phyloP scores from a whole-genome alignment of 257 asterid genomes.

The Prunella vulgaris region DNA sequence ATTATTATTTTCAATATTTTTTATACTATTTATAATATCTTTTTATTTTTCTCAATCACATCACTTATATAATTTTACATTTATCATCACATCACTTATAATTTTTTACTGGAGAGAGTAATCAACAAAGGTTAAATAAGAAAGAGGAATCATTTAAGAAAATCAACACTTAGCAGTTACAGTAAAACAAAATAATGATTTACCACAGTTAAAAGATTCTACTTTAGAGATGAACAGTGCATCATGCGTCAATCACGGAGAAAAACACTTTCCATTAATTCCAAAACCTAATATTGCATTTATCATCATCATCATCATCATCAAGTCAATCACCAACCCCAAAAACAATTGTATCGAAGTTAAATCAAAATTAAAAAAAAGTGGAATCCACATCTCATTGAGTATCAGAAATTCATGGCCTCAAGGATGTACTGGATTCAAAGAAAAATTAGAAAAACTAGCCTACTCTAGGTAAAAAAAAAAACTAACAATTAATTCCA shows the following conservation, averaged over 20 bases:
- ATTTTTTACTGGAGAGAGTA: too few relatives aligned
- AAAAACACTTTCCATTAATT: not conserved
- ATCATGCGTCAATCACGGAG: not conserved
- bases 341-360: not conserved
- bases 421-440: conserved; percentile 30
- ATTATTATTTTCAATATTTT: too few relatives aligned
- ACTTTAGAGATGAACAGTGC: not conserved
- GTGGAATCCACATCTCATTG: conserved; percentile 30
- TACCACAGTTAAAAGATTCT: not conserved
- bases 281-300: not conserved
- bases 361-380: not conserved
- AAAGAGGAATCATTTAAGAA: too few relatives aligned
- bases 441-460: not conserved
- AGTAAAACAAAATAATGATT: not conserved
- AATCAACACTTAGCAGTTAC: too few relatives aligned
- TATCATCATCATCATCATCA: not conserved
- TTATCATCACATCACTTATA: too few relatives aligned
- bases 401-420: conserved; percentile 27
- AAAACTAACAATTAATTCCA: not conserved
- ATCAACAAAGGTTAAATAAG: too few relatives aligned
- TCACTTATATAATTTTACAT: too few relatives aligned
- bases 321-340: conserved; percentile 2
- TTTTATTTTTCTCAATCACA: too few relatives aligned
- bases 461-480: not conserved
- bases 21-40: too few relatives aligned